These are phyloP conservation scores for Thelonectria blattea DNA, from an alignment of 2,329 filamentous ascomycete species.

Conservation along the genomic window DNA sequence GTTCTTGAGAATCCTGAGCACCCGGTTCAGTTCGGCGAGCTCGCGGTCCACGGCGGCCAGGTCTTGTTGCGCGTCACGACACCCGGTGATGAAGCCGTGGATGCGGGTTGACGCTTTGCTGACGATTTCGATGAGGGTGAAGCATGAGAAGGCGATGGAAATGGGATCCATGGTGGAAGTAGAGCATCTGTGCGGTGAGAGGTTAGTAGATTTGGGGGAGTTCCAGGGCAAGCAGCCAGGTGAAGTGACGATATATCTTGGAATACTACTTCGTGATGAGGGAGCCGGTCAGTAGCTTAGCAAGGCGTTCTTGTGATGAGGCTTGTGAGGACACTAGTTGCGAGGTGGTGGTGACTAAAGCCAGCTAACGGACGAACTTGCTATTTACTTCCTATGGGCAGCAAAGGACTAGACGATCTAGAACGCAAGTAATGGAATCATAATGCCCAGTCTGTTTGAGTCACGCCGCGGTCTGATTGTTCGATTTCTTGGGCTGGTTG, in stretches of 20 bases:
- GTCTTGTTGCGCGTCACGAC: background rate
- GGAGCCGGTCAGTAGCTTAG: background rate
- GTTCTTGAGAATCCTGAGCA: background rate
- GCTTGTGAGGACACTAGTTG: background rate
- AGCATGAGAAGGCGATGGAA: background rate
- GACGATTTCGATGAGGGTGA: background rate
- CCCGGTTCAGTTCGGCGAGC: background rate
- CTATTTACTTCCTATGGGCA: background rate
- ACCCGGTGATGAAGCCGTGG: background rate
- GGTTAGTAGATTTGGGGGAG: background rate
- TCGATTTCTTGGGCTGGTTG: background rate
- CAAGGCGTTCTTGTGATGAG: slow-evolving; percentile 1
- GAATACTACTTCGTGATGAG: background rate
- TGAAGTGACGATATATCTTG: too few relatives aligned
- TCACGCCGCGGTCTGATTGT: background rate
- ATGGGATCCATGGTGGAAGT: background rate
- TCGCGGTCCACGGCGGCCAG: background rate
- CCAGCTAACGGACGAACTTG: background rate
- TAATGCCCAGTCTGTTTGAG: background rate
- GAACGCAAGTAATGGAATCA: background rate
- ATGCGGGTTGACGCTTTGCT: background rate
- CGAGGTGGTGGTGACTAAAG: background rate
- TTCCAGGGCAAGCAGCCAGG: too few relatives aligned
- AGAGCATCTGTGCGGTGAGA: background rate
- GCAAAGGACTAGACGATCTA: background rate